phyloP scores from a whole-genome alignment of 2,329 filamentous ascomycete species.

The Xylariaceae sp. region DNA sequence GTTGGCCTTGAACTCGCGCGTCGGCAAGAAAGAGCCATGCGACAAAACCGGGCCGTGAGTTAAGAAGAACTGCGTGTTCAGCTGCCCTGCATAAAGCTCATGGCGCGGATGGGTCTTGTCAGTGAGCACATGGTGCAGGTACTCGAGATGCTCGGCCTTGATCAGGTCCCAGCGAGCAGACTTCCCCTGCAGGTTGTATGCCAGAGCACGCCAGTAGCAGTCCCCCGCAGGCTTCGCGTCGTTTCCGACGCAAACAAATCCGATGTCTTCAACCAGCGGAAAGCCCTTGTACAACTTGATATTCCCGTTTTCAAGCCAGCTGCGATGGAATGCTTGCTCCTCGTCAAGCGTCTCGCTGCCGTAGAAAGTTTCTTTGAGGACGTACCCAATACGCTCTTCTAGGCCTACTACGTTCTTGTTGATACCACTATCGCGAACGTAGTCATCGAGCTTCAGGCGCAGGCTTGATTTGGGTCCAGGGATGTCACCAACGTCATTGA shows the following conservation, averaged over 20 bases:
- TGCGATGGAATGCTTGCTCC: constrained; percentile 9
- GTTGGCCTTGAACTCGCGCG: constrained; percentile 34
- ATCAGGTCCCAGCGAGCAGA: constrained; percentile 37
- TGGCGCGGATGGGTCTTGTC: constrained; percentile 38
- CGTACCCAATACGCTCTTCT: neutral
- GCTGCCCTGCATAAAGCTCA: constrained; percentile 32
- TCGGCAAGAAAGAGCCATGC: neutral
- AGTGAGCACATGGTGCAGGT: constrained; percentile 37
- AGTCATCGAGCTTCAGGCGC: constrained; percentile 16
- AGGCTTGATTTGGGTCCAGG: constrained; percentile 16
- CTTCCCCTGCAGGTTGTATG: constrained; percentile 40
- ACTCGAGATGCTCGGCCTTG: constrained; percentile 45
- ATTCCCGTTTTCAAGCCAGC: neutral
- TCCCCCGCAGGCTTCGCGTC: constrained; percentile 26
- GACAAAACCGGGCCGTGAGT: neutral
- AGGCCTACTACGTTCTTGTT: neutral
- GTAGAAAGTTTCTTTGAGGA: constrained; percentile 10
- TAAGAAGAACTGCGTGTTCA: constrained; percentile 35
- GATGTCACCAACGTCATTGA: constrained; percentile 7
- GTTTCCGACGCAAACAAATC: constrained; percentile 40
- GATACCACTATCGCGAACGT: constrained; percentile 5
- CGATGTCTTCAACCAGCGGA: constrained; percentile 44
- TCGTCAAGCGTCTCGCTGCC: constrained; percentile 17
- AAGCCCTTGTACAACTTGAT: constrained; percentile 33
- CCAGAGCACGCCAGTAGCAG: constrained; percentile 45